Base-by-base conservation (phyloP, 2,329 filamentous ascomycete genomes). In the Colletotrichum higginsianum region DNA sequence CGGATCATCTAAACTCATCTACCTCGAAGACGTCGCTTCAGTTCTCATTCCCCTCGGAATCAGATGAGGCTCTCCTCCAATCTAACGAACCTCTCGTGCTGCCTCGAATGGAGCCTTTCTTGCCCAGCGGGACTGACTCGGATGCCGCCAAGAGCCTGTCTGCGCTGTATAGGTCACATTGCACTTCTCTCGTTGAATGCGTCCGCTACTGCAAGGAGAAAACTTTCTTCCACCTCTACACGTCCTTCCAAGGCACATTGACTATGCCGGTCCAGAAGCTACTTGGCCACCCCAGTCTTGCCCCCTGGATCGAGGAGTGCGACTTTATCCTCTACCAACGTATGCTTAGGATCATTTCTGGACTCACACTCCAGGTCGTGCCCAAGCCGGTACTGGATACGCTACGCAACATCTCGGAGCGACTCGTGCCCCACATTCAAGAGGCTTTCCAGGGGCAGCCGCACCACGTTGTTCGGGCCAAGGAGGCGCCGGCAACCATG, bases 141-240 rank as follows among this genome's bases (percentile, higher is more conserved):
- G 96, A 98, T 78, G 93, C 95, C 9, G 95, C 95, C 35, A 93
- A 93, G 77, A 95, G 95, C 4, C 86, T 99, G 26, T 90, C 91
- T 47, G 95, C 96, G 5, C 87, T 98, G 30, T 99, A 99, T 79
- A 91, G 95, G 61, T 96, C 96, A 3, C 96, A 98, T 79, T 98
- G 95, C 80, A 98, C 96, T 16, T 98, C 95, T 0, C 88, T 99
- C 6, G 93, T 99, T 42, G 96, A 99, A 82, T 96, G 94, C 76
- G 95, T 99, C 73, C 93, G 96, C 40, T 98, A 94, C 81, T 98
- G 96, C 86, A 97, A 96, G 79, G 94, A 98, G 81, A 97, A 98
- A 83, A 96, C 95, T 8, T 97, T 99, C 80, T 97, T 98, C 80
- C 94, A 97, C 75, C 89, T 98, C 18, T 98, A 97, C 80, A 95